A percentile compares a stretch with the other conserved stretches of the same genome.
Conservation (phyloP, 805 yeast species). For the Candida montana region DNA sequence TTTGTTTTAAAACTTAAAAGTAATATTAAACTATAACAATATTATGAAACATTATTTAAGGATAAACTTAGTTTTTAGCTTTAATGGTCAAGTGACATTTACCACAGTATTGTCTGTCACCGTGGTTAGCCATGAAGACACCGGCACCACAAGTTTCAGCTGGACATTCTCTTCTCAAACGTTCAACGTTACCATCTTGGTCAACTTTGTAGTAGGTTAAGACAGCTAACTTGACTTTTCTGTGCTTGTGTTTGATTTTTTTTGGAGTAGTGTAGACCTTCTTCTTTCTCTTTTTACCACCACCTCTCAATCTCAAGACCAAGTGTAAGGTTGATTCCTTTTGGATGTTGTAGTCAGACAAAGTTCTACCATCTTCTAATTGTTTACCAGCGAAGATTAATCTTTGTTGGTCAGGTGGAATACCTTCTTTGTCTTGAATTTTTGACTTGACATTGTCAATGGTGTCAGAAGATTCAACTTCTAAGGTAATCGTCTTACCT, state of each 20-base stretch:
- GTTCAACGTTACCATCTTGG: conserved; percentile 96
- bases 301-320: conserved; percentile 98
- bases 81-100: conserved; percentile 96
- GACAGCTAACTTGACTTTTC: conserved; percentile 98
- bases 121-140: conserved; percentile 99
- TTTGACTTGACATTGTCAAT: conserved; percentile 95
- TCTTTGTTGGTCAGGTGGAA: conserved; percentile 97
- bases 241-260: conserved; percentile 99
- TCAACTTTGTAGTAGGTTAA: conserved; percentile 99
- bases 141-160: conserved; percentile 94
- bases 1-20: neutral
- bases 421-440: conserved; percentile 96
- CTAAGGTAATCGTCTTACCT: conserved; percentile 98
- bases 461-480: conserved; percentile 96
- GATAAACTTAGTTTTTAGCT: conserved; percentile 30
- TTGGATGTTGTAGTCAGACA: conserved; percentile 97
- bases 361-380: conserved; percentile 93
- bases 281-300: conserved; percentile 99
- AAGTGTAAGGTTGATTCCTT: conserved; percentile 95
- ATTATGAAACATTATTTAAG: conserved; percentile 2
- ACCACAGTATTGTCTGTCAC: conserved; percentile 99
- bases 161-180: conserved; percentile 98
- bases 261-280: conserved; percentile 99
- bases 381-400: conserved; percentile 97
- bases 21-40: conserved; percentile 1